These are phyloP conservation scores for Magnolia sinica DNA, from an alignment of 164 flowering plant genomes.

Conservation along the genomic window DNA sequence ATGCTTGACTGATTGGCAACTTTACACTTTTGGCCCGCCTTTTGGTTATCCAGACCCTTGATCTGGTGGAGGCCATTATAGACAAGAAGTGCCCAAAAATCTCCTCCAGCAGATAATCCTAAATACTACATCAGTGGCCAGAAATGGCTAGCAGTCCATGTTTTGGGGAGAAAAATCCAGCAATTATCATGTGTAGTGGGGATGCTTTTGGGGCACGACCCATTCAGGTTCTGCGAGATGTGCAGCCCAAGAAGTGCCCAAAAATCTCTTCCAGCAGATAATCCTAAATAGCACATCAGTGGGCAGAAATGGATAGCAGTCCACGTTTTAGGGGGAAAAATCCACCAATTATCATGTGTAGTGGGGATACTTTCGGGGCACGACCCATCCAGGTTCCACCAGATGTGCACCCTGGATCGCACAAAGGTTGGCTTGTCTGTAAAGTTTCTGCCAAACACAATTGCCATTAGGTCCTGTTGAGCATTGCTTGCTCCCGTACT, in stretches of 20 bases:
- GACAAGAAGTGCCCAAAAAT: background rate
- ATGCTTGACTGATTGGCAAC: background rate
- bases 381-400: background rate
- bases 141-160: background rate
- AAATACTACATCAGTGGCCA: background rate
- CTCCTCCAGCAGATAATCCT: background rate
- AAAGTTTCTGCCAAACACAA: background rate
- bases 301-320: background rate
- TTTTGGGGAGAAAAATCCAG: too few species aligned
- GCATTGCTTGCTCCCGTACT: background rate
- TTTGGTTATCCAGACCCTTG: too few species aligned
- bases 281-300: background rate
- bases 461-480: background rate
- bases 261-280: background rate
- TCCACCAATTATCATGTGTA: too few species aligned
- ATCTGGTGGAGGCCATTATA: too few species aligned
- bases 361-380: background rate
- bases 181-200: too few species aligned
- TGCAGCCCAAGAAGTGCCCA: background rate
- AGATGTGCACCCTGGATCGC: background rate
- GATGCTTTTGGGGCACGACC: background rate
- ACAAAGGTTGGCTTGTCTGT: background rate
- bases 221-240: background rate
- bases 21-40: too few species aligned
- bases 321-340: background rate